Conservation (phyloP, 2,329 filamentous ascomycete species). For the Lithohypha guttulata region DNA sequence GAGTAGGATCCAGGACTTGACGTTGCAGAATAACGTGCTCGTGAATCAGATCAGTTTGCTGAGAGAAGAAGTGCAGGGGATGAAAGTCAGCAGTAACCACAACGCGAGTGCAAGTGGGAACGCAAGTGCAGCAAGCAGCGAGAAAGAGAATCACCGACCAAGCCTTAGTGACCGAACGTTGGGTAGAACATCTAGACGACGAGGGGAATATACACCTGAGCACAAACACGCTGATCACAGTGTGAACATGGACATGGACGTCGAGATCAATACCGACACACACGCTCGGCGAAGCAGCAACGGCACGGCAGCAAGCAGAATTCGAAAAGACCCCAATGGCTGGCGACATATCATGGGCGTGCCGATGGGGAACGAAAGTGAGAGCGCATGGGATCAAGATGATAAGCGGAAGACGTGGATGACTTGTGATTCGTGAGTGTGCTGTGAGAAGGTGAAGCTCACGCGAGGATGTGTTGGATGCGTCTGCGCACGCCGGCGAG, state of each 20-base stretch:
- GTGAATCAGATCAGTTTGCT: conserved; percentile 3
- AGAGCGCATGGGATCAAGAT: not conserved
- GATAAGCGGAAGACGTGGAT: conserved; percentile 9
- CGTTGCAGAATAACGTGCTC: not conserved
- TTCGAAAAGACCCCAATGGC: not conserved
- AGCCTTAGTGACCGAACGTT: not conserved
- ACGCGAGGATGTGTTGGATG: too few species aligned
- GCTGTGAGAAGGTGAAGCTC: too few species aligned
- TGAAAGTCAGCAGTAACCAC: not conserved
- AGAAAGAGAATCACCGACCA: not conserved
- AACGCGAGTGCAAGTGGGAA: not conserved
- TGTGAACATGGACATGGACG: not conserved
- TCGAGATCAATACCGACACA: not conserved
- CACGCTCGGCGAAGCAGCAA: too few species aligned
- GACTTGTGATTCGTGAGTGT: conserved; percentile 4
- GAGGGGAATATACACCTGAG: not conserved
- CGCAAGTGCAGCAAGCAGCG: not conserved
- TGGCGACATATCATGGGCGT: not conserved
- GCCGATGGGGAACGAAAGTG: not conserved
- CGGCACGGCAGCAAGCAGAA: not conserved
- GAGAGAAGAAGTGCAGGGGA: not conserved
- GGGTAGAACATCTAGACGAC: not conserved
- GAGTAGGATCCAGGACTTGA: conserved; percentile 1
- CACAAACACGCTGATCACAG: not conserved
- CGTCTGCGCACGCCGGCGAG: too few species aligned